phyloP scores from a whole-genome alignment of 495 filamentous ascomycete species.

The Penicillium coprophilum region DNA sequence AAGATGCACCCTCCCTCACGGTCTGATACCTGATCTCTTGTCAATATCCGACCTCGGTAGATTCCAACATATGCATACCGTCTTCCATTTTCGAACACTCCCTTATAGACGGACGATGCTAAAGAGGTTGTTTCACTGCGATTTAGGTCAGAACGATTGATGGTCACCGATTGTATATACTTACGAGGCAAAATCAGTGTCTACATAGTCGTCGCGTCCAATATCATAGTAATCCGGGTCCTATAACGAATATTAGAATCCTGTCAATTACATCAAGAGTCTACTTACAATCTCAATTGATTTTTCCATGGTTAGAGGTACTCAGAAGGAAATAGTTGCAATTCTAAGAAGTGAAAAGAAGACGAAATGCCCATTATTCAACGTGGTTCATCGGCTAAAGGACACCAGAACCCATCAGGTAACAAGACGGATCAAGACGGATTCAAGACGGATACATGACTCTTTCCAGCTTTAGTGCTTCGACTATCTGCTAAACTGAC shows the following conservation, averaged over 20 bases:
- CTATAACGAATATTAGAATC: background rate
- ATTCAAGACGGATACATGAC: background rate
- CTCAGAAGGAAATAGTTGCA: background rate
- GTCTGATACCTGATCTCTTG: constrained; percentile 4
- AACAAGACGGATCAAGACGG: background rate
- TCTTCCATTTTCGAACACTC: constrained; percentile 16
- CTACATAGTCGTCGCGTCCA: background rate
- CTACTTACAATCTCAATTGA: background rate
- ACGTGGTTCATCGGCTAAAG: background rate
- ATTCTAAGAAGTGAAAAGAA: background rate
- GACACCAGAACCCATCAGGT: background rate
- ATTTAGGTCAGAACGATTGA: background rate
- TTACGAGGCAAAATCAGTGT: constrained; percentile 5
- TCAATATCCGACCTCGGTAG: background rate
- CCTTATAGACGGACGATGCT: constrained; percentile 9
- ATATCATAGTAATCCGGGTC: constrained; percentile 8
- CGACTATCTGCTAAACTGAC: background rate
- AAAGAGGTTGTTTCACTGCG: constrained; percentile 13
- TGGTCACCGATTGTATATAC: background rate
- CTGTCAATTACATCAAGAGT: background rate
- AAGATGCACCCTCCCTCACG: constrained; percentile 8
- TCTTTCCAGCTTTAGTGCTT: background rate
- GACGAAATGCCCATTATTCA: background rate
- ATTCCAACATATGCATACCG: constrained; percentile 8
- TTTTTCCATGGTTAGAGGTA: background rate